Percentiles rank a stretch among this genome's conserved stretches.
phyloP scores from a whole-genome alignment of 129 eudicot species.

The carrot (Daucus carota) region DH1_v3.0 NC_030385.2:40162501-40163000 shows the following conservation, averaged over 20 bases:
- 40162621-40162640: too few relatives aligned
- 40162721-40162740: background rate
- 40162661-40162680: background rate
- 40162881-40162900: too few relatives aligned
- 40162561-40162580: background rate
- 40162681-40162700: conserved; percentile 1
- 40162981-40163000: too few relatives aligned
- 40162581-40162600: background rate
- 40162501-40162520: conserved; percentile 14
- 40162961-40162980: too few relatives aligned
- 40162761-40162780: conserved; percentile 1
- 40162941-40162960: too few relatives aligned
- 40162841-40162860: too few relatives aligned
- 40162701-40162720: background rate
- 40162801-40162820: background rate
- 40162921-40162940: too few relatives aligned
- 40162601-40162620: background rate
- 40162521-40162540: background rate
- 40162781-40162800: background rate
- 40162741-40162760: background rate
- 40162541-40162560: background rate
- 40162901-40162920: too few relatives aligned
- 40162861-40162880: too few relatives aligned
- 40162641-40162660: background rate
- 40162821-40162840: too few relatives aligned